These are phyloP conservation scores for Scheffersomyces parashehatae DNA, from an alignment of 1,139 yeast species.

Conservation along the genomic window DNA sequence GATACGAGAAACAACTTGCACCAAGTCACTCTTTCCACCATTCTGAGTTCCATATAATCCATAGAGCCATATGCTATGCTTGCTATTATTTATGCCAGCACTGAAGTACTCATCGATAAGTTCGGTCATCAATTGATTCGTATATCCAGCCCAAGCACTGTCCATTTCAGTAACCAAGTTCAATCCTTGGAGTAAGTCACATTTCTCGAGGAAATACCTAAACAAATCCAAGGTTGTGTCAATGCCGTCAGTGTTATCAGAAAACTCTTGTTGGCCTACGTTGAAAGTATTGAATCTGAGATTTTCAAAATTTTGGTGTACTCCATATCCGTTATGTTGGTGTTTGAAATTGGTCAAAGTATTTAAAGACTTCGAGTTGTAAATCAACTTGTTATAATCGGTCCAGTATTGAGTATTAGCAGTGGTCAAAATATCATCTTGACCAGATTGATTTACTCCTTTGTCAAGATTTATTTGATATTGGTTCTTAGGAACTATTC, in stretches of 20 bases:
- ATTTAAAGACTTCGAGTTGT: conserved; percentile 60
- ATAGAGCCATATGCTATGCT: conserved; percentile 46
- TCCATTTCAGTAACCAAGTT: conserved; percentile 69
- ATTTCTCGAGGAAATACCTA: conserved; percentile 68
- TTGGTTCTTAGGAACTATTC: conserved; percentile 39
- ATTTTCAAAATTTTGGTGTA: conserved; percentile 31
- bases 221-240: conserved; percentile 62
- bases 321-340: conserved; percentile 14
- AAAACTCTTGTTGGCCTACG: conserved; percentile 33
- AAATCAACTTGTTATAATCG: conserved; percentile 71
- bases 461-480: conserved; percentile 66
- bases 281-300: conserved; percentile 27
- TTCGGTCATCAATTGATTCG: conserved; percentile 49
- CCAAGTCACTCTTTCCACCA: conserved; percentile 1
- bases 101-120: conserved; percentile 74
- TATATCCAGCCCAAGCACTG: conserved; percentile 84
- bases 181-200: conserved; percentile 74
- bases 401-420: conserved; percentile 71
- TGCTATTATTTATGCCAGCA: conserved; percentile 44
- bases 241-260: conserved; percentile 16
- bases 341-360: conserved; percentile 58
- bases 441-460: conserved; percentile 25
- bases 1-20: conserved; percentile 39
- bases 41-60: conserved; percentile 15
- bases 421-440: conserved; percentile 27